Evolutionary conservation across 2,329 filamentous ascomycete species (phyloP), one percentile per base, ranked within the genome.

Genomic region (Chrysoporthe deuterocubensis): DNA sequence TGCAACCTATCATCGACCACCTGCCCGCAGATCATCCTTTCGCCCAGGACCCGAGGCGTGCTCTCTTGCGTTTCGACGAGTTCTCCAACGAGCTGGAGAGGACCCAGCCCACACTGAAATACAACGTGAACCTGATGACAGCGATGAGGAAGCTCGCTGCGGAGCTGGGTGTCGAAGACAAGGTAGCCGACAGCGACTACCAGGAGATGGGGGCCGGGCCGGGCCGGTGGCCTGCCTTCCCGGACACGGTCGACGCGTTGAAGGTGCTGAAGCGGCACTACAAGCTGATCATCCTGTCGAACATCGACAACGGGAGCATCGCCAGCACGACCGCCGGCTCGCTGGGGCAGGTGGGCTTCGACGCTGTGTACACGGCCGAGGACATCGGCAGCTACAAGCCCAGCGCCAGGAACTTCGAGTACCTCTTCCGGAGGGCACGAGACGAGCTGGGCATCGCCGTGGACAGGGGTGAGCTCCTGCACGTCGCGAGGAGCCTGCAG

Each of bases 351-450:
- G 81, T 86, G 2, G 61, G 59, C 9, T 83, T 93, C 73, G 89
- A 91, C 72, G 83, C 84, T 14, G 81, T 92, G 34, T 87, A 90
- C 76, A 92, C 90, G 2, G 91, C 91, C 1, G 82, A 93, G 77
- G 86, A 91, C 57, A 87, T 93, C 64, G 90, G 91, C 1, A 83
- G 81, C 7, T 94, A 93, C 76, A 94, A 94, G 80, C 92, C 92
- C 0, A 79, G 85, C 69, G 75, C 78, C 48, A 75, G 76, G 40
- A 93, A 92, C 73, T 94, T 94, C 71, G 81, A 85, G 66, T 90
- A 90, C 74, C 79, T 93, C 77, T 79, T 92, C 16, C 75, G 77
- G 16, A 80, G 84, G 44, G 83, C 86, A 21, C 70, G 84, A 73
- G 72, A 76, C 3, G 83, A 87, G 6, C 84, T 90, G 63, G 88